Evolutionary conservation across 2,329 filamentous ascomycete genomes (phyloP), one percentile per base, ranked within the genome.

Genomic region (Aspergillus unguis): DNA sequence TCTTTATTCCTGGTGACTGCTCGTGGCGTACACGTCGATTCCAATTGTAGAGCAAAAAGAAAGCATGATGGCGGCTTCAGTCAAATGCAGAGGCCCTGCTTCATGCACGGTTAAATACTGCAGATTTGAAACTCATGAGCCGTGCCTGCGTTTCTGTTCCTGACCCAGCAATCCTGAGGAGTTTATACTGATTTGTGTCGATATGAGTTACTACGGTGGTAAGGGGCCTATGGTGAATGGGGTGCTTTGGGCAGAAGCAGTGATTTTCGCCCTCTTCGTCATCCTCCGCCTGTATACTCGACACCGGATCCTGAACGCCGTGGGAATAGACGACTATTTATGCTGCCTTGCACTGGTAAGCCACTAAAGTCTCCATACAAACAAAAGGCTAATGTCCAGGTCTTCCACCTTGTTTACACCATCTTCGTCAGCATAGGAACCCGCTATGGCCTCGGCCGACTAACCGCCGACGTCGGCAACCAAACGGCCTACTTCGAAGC

Each of bases 181-280:
- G 17, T 17, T 17, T 17, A 17, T 17, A 17, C 17, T 17, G 17
- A 17, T 23, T 38, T 10, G 23, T 25, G 40, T 45, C 43, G 23
- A 2, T 3, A 45, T 45, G 43, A 3, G 43, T 3, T 45, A 45
- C 43, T 63, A 63, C 44, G 61, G 61, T 36, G 61, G 61, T 6
- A 26, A 52, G 40, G 60, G 60, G 0, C 61, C 57, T 23, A 63
- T 63, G 61, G 54, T 54, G 37, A 61, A 62, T 48, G 60, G 55
- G 4, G 58, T 62, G 28, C 57, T 60, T 23, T 62, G 60, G 60
- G 25, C 56, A 17, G 52, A 58, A 31, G 52, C 50, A 3, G 25
- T 62, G 4, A 38, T 62, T 8, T 54, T 60, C 40, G 44, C 58
- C 6, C 4, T 61, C 27, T 61, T 61, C 23, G 59, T 59, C 4